phyloP scores from a whole-genome alignment of 2,329 filamentous ascomycete genomes.

The Fusarium sp. region DNA sequence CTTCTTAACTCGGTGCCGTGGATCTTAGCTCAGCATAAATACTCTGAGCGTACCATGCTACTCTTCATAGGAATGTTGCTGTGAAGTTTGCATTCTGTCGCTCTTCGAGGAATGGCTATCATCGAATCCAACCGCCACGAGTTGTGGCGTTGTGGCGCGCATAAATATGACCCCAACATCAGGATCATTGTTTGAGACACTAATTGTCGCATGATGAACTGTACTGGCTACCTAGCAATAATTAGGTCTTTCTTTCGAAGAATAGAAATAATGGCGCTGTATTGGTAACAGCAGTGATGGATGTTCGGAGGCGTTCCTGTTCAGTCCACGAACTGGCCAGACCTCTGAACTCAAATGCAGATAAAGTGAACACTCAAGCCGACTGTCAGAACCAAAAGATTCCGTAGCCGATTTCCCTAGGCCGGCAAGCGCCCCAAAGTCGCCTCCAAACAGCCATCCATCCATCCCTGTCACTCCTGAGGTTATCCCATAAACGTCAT shows the following conservation, averaged over 20 bases:
- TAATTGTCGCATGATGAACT: conserved; percentile 9
- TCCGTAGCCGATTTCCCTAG: background rate
- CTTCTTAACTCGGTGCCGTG: too few species aligned
- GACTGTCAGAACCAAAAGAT: background rate
- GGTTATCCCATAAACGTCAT: background rate
- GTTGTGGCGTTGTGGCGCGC: conserved; percentile 27
- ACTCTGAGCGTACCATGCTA: background rate
- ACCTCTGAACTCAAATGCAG: background rate
- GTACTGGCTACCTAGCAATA: background rate
- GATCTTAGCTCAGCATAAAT: too few species aligned
- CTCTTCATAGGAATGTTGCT: background rate
- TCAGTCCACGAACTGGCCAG: background rate
- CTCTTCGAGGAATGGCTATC: background rate
- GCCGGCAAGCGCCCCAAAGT: background rate
- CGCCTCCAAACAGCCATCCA: background rate
- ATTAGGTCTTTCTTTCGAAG: background rate
- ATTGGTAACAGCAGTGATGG: background rate
- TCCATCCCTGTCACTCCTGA: too few species aligned
- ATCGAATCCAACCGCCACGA: background rate
- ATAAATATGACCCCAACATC: background rate
- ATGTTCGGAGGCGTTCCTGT: conserved; percentile 3
- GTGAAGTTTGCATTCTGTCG: background rate
- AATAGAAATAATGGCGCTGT: background rate
- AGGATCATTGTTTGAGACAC: conserved; percentile 14
- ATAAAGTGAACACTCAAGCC: background rate